Evolutionary conservation across 495 filamentous ascomycete species (phyloP).

Genomic region (Talaromyces liani): DNA sequence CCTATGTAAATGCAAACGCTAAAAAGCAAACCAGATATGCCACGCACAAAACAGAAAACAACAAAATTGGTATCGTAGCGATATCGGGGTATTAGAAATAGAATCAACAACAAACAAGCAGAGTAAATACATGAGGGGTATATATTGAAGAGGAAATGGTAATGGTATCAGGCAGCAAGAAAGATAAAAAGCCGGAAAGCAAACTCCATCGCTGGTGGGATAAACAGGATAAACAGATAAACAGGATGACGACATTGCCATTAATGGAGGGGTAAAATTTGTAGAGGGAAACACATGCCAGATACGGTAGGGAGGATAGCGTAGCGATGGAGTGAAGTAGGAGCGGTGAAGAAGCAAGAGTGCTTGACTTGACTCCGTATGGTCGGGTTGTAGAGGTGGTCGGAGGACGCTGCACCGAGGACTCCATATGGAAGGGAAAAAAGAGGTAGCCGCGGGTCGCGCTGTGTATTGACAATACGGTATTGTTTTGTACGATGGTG

Average conservation of each 20-base stretch:
- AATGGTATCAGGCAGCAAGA: not conserved
- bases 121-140: not conserved
- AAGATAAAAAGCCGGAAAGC: not conserved
- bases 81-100: not conserved
- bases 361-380: not conserved
- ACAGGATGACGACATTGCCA: not conserved
- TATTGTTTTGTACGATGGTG: not conserved
- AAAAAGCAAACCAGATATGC: not conserved
- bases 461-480: not conserved
- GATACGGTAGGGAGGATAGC: not conserved
- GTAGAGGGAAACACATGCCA: not conserved
- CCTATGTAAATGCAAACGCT: not conserved
- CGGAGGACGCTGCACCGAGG: not conserved
- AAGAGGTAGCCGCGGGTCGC: conserved; percentile 5
- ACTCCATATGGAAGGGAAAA: not conserved
- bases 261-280: not conserved
- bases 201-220: not conserved
- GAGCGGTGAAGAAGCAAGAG: not conserved
- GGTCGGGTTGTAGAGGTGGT: not conserved
- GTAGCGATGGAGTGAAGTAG: not conserved
- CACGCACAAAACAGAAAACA: not conserved
- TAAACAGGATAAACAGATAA: not conserved
- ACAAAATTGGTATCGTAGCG: not conserved
- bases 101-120: not conserved
- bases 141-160: not conserved